Percentiles rank a stretch among this genome's conserved stretches.
These are phyloP conservation scores for Irpex sp. DNA, from an alignment of 1,284 basidiomycete species.

Conservation along the genomic window DNA sequence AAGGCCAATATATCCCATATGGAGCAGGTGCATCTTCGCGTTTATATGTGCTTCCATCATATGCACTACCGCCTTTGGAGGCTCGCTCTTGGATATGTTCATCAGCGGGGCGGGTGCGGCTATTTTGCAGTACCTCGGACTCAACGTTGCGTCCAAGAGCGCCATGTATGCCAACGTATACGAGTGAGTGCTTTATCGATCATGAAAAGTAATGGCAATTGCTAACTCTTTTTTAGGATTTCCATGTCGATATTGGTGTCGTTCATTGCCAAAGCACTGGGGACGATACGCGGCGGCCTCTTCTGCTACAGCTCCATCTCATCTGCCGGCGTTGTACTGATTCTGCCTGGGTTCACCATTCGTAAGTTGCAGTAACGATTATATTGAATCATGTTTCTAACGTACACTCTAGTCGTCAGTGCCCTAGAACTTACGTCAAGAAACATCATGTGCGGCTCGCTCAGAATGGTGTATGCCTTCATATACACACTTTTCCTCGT, in stretches of 20 bases:
- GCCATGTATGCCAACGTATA: constrained; percentile 87
- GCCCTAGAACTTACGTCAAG: constrained; percentile 82
- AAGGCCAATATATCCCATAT: constrained; percentile 60
- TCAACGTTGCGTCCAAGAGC: constrained; percentile 75
- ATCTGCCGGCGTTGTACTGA: constrained; percentile 76
- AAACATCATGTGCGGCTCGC: constrained; percentile 83
- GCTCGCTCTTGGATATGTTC: constrained; percentile 79
- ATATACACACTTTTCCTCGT: constrained; percentile 85
- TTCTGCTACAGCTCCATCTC: constrained; percentile 87
- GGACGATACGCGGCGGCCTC: constrained; percentile 59
- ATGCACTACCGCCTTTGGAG: constrained; percentile 79
- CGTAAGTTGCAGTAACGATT: constrained; percentile 40
- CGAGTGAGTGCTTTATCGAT: constrained; percentile 57
- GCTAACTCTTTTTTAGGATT: constrained; percentile 48
- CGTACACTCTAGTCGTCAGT: constrained; percentile 57
- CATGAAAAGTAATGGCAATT: background rate
- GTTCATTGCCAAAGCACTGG: constrained; percentile 72
- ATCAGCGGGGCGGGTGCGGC: constrained; percentile 72
- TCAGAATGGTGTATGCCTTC: constrained; percentile 84
- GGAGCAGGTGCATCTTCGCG: constrained; percentile 64
- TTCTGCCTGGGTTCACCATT: constrained; percentile 78
- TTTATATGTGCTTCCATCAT: constrained; percentile 76
- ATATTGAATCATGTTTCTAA: background rate
- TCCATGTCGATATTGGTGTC: constrained; percentile 80
- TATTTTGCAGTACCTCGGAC: constrained; percentile 70